A percentile compares a stretch with the other conserved stretches of the same genome.
Evolutionary conservation across 495 filamentous ascomycete genomes (phyloP).

Genomic region (Penicillium salamii): DNA sequence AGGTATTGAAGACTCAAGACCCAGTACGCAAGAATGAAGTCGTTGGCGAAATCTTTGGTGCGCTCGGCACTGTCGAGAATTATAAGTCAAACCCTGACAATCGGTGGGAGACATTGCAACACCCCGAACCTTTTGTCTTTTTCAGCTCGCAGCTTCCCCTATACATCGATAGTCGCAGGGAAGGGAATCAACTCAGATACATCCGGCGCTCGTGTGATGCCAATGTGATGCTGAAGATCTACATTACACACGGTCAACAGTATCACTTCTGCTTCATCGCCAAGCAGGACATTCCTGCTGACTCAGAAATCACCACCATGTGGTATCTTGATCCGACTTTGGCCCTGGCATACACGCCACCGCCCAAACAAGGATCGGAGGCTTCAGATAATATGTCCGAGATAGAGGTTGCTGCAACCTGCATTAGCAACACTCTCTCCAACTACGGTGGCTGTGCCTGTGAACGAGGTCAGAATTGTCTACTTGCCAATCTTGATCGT

Average conservation of each 20-base stretch:
- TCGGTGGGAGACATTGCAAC: constrained; percentile 70
- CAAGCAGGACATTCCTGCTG: constrained; percentile 63
- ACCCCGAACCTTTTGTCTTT: constrained; percentile 82
- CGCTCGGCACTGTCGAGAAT: constrained; percentile 72
- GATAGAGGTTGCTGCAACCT: constrained; percentile 42
- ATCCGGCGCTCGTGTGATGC: constrained; percentile 84
- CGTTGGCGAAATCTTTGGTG: constrained; percentile 84
- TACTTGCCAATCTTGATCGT: constrained; percentile 71
- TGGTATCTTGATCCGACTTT: constrained; percentile 59
- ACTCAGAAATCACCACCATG: constrained; percentile 61
- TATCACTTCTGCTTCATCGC: constrained; percentile 90
- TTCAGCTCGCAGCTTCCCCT: constrained; percentile 80
- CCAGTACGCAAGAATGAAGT: constrained; percentile 61
- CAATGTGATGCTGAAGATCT: constrained; percentile 77
- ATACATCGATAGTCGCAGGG: constrained; percentile 84
- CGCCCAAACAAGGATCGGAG: constrained; percentile 20
- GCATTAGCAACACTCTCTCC: constrained; percentile 72
- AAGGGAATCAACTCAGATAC: constrained; percentile 81
- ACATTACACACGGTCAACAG: constrained; percentile 68
- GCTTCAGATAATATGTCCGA: constrained; percentile 35
- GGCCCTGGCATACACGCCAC: constrained; percentile 46
- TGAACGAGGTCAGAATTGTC: constrained; percentile 58
- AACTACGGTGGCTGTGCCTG: constrained; percentile 91
- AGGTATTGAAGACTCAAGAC: constrained; percentile 64
- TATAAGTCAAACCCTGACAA: constrained; percentile 72